phyloP scores from a whole-genome alignment of 2,329 filamentous ascomycete genomes.

The Dryadomyces quercus-mongolicae region DNA sequence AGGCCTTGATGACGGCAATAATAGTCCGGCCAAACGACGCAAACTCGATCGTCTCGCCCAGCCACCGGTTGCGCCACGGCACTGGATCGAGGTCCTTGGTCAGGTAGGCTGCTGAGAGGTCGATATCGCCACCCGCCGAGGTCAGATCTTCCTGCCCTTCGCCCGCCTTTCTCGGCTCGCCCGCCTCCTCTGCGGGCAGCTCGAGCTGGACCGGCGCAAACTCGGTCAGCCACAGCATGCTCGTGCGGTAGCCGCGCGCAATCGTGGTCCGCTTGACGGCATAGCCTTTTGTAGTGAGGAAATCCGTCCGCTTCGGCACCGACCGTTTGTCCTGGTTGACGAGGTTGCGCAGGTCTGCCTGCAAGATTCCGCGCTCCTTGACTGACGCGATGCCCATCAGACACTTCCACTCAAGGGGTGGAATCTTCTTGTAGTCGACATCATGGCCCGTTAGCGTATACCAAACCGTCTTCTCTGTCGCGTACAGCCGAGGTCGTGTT shows the following conservation, averaged over 20 bases:
- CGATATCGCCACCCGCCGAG: slow-evolving; percentile 8
- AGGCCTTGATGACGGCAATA: slow-evolving; percentile 44
- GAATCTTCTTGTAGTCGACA: slow-evolving; percentile 44
- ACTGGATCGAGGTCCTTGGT: slow-evolving; percentile 37
- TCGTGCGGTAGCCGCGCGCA: slow-evolving; percentile 46
- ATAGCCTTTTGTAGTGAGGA: slow-evolving; percentile 47
- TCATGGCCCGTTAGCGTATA: slow-evolving; percentile 46
- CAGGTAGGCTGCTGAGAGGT: slow-evolving; percentile 20
- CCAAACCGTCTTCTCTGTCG: slow-evolving; percentile 46
- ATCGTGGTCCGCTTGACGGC: slow-evolving; percentile 49
- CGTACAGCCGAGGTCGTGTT: slow-evolving; percentile 26
- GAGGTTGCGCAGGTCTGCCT: slow-evolving; percentile 45
- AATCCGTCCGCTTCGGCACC: slow-evolving; percentile 48
- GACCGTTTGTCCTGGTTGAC: slow-evolving; percentile 53
- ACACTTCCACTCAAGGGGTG: slow-evolving; percentile 46
- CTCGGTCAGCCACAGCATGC: slow-evolving; percentile 46
- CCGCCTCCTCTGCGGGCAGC: neutral
- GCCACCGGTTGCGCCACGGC: slow-evolving; percentile 44
- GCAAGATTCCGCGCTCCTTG: slow-evolving; percentile 42
- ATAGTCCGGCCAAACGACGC: slow-evolving; percentile 44
- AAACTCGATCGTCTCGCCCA: slow-evolving; percentile 45
- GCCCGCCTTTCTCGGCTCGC: neutral
- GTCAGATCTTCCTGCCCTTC: neutral
- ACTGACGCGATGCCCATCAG: slow-evolving; percentile 45
- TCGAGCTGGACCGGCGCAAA: slow-evolving; percentile 35